phyloP scores from a whole-genome alignment of 2,329 filamentous ascomycete species.

The Pestalotiopsis sp. region DNA sequence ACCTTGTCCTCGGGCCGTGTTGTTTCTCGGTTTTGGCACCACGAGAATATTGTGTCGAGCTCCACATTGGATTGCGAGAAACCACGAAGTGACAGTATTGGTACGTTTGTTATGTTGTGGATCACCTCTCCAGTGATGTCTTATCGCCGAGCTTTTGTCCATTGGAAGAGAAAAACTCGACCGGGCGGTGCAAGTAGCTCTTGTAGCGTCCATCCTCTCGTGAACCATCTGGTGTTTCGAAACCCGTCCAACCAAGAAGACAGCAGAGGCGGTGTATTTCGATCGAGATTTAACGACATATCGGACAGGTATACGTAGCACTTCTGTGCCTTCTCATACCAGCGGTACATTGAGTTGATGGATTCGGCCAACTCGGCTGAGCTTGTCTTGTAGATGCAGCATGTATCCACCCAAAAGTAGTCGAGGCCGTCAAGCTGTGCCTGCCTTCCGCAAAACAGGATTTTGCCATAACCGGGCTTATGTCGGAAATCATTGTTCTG shows the following conservation, averaged over 20 bases:
- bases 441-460: slow-evolving; percentile 15
- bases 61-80: not conserved
- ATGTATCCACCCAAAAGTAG: not conserved
- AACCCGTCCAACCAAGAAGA: not conserved
- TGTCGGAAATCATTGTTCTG: slow-evolving; percentile 1
- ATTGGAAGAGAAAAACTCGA: slow-evolving; percentile 27
- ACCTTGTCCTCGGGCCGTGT: slow-evolving; percentile 1
- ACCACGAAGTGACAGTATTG: slow-evolving; percentile 16
- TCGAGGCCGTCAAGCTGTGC: slow-evolving; percentile 12
- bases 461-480: slow-evolving; percentile 13
- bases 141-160: slow-evolving; percentile 25
- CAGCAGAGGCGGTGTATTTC: not conserved
- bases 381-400: slow-evolving; percentile 8
- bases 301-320: slow-evolving; percentile 16
- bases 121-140: slow-evolving; percentile 20
- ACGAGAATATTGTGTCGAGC: not conserved
- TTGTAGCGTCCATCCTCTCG: slow-evolving; percentile 9
- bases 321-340: slow-evolving; percentile 1
- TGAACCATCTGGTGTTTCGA: slow-evolving; percentile 9
- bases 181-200: slow-evolving; percentile 20
- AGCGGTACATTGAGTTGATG: slow-evolving; percentile 14
- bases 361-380: not conserved
- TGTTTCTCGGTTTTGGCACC: not conserved
- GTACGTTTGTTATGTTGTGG: slow-evolving; percentile 23
- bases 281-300: not conserved